phyloP scores from a whole-genome alignment of 306 rosid genomes.

The Comarum palustre region DNA sequence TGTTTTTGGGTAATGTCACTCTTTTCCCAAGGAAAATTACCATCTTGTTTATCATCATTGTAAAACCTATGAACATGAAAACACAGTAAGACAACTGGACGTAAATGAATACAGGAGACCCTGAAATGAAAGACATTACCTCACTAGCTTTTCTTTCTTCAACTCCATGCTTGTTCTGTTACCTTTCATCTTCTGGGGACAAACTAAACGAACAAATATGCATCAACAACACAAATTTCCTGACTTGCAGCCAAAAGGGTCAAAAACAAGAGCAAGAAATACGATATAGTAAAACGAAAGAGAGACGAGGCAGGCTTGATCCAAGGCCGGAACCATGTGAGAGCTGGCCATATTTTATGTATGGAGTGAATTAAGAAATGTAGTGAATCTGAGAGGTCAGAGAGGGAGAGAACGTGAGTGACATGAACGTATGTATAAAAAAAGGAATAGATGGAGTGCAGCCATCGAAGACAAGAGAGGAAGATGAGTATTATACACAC shows the following conservation, averaged over 20 bases:
- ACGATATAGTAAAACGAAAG: neutral
- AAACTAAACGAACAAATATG: neutral
- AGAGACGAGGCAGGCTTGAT: neutral
- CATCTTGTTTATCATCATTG: conserved; percentile 40
- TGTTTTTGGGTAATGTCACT: conserved; percentile 30
- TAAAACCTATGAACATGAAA: conserved; percentile 45
- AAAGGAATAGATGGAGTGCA: neutral
- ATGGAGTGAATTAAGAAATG: conserved; percentile 13
- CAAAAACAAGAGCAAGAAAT: conserved; percentile 3
- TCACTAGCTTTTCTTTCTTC: conserved; percentile 55
- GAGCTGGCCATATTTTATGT: conserved; percentile 29
- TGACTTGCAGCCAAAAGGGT: neutral
- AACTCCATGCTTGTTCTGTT: conserved; percentile 42
- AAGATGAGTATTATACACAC: neutral
- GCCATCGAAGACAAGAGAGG: neutral
- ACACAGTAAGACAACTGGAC: conserved; percentile 19
- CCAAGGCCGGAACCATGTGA: conserved; percentile 18
- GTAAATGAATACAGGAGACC: neutral
- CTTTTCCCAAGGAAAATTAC: conserved; percentile 39
- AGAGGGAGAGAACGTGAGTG: conserved; percentile 18
- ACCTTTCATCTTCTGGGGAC: conserved; percentile 18
- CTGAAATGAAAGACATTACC: conserved; percentile 32
- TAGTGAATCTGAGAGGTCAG: conserved; percentile 1
- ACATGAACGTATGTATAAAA: conserved; percentile 16
- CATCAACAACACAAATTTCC: neutral